Percentiles rank a stretch among this genome's conserved stretches.
Evolutionary conservation across 768 basidiomycete genomes (phyloP).

Genomic region (Crucibulum laeve): DNA sequence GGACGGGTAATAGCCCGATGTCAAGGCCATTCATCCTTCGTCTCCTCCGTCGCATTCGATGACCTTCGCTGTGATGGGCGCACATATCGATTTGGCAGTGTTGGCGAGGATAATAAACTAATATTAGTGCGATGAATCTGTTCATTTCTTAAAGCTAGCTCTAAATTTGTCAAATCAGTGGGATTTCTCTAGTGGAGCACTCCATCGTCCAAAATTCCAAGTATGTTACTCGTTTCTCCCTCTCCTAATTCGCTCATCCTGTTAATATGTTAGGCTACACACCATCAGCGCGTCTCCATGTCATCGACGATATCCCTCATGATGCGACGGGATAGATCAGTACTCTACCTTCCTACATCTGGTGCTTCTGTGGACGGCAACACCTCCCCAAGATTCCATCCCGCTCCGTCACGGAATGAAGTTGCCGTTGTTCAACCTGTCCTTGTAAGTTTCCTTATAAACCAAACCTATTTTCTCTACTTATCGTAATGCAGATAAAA

Average conservation of each 20-base stretch:
- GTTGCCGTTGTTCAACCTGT: conserved; percentile 90
- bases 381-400: conserved; percentile 62
- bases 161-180: conserved; percentile 45
- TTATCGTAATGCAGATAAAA: conserved; percentile 53
- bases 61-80: conserved; percentile 82
- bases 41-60: conserved; percentile 87
- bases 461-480: not conserved
- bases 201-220: conserved; percentile 85
- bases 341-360: conserved; percentile 46
- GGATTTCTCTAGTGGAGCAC: conserved; percentile 88
- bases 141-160: not conserved
- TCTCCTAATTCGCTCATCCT: not conserved
- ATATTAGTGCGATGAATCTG: conserved; percentile 57
- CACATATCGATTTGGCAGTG: conserved; percentile 92
- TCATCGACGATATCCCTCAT: conserved; percentile 75
- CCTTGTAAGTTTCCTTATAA: conserved; percentile 46
- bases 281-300: conserved; percentile 73
- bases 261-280: conserved; percentile 33
- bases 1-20: conserved; percentile 92
- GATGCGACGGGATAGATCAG: conserved; percentile 60
- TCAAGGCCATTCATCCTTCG: conserved; percentile 95
- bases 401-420: conserved; percentile 87
- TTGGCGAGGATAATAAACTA: conserved; percentile 95
- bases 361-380: conserved; percentile 33
- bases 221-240: conserved; percentile 20